Evolutionary conservation across 371 early-diverging fungal genomes (phyloP), one percentile per base, ranked within the genome.

Genomic region (Apophysomyces ossiformis): DNA sequence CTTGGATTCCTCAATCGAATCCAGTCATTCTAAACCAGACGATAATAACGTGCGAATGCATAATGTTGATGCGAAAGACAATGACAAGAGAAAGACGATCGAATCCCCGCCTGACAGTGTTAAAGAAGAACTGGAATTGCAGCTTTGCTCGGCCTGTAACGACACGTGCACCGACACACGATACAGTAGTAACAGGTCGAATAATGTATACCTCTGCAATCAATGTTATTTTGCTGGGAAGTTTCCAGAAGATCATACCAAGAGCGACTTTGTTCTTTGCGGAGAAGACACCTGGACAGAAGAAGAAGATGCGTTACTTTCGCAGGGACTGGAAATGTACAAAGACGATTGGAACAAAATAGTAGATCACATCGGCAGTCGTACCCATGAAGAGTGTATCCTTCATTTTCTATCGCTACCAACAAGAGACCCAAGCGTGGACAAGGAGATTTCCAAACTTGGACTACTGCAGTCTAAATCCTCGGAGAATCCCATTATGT

Each of bases 401-500:
- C 59, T 82, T 26, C 77, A 76, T 26, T 82, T 72, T 54, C 69
- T 82, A 5, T 64, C 74, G 11, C 60, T 82, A 41, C 80, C 83
- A 9, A 54, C 63, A 9, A 66, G 71, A 5, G 98, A 99, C 60
- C 91, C 93, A 1, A 90, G 89, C 72, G 68, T 93, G n/a, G 69
- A 81, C 57, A 16, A 58, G 60, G 59, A 84, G 65, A 65, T 82
- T 1, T 65, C 75, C 11, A 78, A 87, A 56, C 54, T 79, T 4
- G 80, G 78, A 4, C 58, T 82, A 32, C 63, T 79, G 32, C 79
- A 75, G 39, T 93, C 21, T 75, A 91, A 77, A 83, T 80, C 50
- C 79, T 90, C 89, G 0, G 94, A 95, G 41, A 99, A 99, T 73
- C 99, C 99, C 0, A 92, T 98, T 18, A 91, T 98, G 93, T 88